A percentile compares a stretch with the other conserved stretches of the same genome.
phyloP scores from a whole-genome alignment of 2,329 filamentous ascomycete genomes.

The Aspergillus latus region DNA sequence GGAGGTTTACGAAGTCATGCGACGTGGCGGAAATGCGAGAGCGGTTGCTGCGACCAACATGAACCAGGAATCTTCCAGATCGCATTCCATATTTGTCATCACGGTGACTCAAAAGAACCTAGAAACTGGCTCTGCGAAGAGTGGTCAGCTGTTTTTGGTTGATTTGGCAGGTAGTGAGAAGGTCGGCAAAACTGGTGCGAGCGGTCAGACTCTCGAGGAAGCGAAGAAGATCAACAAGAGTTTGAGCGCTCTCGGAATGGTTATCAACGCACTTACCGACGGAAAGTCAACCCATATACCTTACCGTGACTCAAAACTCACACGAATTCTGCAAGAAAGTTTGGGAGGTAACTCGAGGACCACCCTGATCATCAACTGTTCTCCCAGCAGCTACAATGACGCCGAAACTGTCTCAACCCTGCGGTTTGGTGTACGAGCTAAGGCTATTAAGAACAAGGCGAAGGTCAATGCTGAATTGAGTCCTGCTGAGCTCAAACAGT shows the following conservation, averaged over 20 bases:
- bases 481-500: slow-evolving; percentile 86
- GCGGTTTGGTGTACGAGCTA: slow-evolving; percentile 91
- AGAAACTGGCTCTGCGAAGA: slow-evolving; percentile 93
- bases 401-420: slow-evolving; percentile 89
- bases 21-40: slow-evolving; percentile 82
- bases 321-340: slow-evolving; percentile 93
- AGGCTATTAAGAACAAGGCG: slow-evolving; percentile 99
- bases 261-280: slow-evolving; percentile 96
- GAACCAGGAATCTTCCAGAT: slow-evolving; percentile 97
- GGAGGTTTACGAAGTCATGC: slow-evolving; percentile 96
- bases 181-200: slow-evolving; percentile 96
- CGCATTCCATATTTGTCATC: slow-evolving; percentile 96
- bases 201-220: slow-evolving; percentile 94
- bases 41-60: slow-evolving; percentile 97
- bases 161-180: slow-evolving; percentile 98
- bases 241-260: slow-evolving; percentile 96
- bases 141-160: slow-evolving; percentile 93
- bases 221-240: slow-evolving; percentile 99
- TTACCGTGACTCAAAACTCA: slow-evolving; percentile 97
- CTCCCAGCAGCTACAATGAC: slow-evolving; percentile 98
- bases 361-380: slow-evolving; percentile 98
- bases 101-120: slow-evolving; percentile 97
- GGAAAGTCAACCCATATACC: slow-evolving; percentile 95
- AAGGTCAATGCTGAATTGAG: slow-evolving; percentile 99
- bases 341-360: slow-evolving; percentile 96